phyloP scores from a whole-genome alignment of 768 basidiomycete genomes.

The Tylopilus rubrobrunneus region DNA sequence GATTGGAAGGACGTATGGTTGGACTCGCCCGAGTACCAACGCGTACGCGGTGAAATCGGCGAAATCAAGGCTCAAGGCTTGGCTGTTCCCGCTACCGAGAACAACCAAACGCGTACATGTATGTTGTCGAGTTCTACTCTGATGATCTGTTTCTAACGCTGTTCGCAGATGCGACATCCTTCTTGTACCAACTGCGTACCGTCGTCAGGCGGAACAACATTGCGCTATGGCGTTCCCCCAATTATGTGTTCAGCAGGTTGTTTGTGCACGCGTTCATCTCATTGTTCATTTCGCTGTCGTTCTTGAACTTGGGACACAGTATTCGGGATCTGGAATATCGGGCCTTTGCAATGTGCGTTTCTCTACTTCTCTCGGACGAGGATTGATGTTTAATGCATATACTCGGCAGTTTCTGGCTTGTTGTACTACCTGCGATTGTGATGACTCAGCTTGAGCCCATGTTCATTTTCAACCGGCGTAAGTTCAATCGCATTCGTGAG shows the following conservation, averaged over 20 bases:
- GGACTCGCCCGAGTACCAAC: slow-evolving; percentile 57
- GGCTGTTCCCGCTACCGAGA: slow-evolving; percentile 37
- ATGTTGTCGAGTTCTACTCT: slow-evolving; percentile 11
- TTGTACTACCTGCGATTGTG: slow-evolving; percentile 67
- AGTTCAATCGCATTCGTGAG: slow-evolving; percentile 24
- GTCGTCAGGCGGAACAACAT: slow-evolving; percentile 65
- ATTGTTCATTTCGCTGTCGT: slow-evolving; percentile 71
- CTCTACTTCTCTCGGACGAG: not conserved
- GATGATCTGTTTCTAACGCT: not conserved
- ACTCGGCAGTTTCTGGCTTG: slow-evolving; percentile 55
- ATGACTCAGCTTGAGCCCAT: slow-evolving; percentile 71
- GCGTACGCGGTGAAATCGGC: slow-evolving; percentile 41
- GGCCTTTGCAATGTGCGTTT: slow-evolving; percentile 68
- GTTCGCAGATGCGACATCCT: slow-evolving; percentile 65
- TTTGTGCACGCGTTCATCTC: slow-evolving; percentile 73
- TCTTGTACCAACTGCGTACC: slow-evolving; percentile 66
- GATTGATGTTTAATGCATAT: not conserved
- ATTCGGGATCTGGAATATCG: slow-evolving; percentile 72
- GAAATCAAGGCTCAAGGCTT: slow-evolving; percentile 47
- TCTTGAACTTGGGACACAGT: slow-evolving; percentile 68
- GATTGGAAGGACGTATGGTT: slow-evolving; percentile 90
- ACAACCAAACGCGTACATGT: slow-evolving; percentile 47
- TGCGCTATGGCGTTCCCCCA: slow-evolving; percentile 78
- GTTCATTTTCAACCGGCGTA: slow-evolving; percentile 69
- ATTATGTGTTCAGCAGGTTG: slow-evolving; percentile 81